Evolutionary conservation across 2,329 filamentous ascomycete species (phyloP).

Genomic region (Pseudomassariella vexata): DNA sequence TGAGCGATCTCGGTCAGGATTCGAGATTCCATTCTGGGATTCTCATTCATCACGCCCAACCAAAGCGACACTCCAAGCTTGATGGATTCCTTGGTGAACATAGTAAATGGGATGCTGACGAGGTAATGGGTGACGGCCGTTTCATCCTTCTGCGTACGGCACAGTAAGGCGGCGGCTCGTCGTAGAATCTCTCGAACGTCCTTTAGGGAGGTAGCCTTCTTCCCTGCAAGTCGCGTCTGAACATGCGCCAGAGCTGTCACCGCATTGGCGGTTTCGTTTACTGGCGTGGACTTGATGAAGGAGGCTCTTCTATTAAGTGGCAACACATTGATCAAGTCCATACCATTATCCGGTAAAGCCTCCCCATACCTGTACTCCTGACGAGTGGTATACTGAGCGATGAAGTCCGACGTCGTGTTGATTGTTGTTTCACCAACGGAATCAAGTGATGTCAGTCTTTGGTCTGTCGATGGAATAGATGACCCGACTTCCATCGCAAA

Average conservation of each 20-base stretch:
- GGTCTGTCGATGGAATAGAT: constrained; percentile 77
- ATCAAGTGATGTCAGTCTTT: constrained; percentile 77
- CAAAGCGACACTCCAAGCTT: constrained; percentile 93
- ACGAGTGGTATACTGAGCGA: constrained; percentile 93
- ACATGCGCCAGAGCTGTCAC: constrained; percentile 66
- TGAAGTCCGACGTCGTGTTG: constrained; percentile 91
- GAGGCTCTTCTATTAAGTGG: constrained; percentile 46
- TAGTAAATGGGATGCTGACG: constrained; percentile 84
- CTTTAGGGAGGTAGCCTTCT: constrained; percentile 63
- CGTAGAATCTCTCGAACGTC: constrained; percentile 79
- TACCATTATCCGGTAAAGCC: constrained; percentile 61
- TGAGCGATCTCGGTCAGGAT: constrained; percentile 82
- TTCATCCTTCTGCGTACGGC: constrained; percentile 68
- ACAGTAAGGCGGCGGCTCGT: constrained; percentile 80
- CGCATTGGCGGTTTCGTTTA: constrained; percentile 52
- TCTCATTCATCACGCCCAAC: constrained; percentile 96
- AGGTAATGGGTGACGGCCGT: constrained; percentile 79
- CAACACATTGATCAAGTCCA: constrained; percentile 59
- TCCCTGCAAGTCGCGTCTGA: constrained; percentile 62
- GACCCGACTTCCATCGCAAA: constrained; percentile 93
- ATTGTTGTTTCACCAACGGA: constrained; percentile 66
- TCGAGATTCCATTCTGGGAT: constrained; percentile 78
- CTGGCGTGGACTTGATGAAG: constrained; percentile 43
- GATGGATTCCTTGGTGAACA: constrained; percentile 93
- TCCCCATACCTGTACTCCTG: constrained; percentile 93